Conservation (phyloP, 495 filamentous ascomycete genomes). For the Talaromyces trachyspermus region DNA sequence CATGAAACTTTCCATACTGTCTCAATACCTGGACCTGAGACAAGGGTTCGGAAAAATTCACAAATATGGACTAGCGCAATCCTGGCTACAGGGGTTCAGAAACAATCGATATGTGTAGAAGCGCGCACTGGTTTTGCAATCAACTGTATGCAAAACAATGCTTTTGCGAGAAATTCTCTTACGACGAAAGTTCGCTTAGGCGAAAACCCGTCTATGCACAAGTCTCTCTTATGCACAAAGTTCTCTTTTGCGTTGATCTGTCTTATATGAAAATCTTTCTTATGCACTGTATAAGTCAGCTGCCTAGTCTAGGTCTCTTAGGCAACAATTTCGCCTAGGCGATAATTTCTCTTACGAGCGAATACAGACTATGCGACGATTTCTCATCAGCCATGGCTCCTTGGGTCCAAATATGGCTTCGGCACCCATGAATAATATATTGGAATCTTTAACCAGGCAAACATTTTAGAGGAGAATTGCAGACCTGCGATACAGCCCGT, state of each 20-base stretch:
- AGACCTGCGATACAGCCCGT: background rate
- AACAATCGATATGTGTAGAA: background rate
- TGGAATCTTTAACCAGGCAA: constrained; percentile 1
- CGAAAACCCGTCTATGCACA: constrained; percentile 1
- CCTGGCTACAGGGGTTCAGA: constrained; percentile 1
- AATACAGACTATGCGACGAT: background rate
- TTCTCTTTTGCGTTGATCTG: constrained; percentile 3
- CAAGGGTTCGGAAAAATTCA: background rate
- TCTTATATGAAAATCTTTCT: constrained; percentile 3
- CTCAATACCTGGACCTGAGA: background rate
- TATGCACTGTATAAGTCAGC: background rate
- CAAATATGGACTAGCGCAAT: constrained; percentile 1
- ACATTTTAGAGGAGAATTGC: constrained; percentile 1
- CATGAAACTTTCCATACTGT: constrained; percentile 1
- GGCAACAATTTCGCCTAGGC: background rate
- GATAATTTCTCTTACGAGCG: constrained; percentile 1
- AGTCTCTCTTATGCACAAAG: background rate
- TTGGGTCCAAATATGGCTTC: constrained; percentile 2
- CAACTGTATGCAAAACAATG: no score
- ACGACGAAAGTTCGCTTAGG: background rate
- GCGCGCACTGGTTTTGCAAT: background rate
- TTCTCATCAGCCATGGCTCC: background rate
- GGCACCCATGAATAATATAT: constrained; percentile 1
- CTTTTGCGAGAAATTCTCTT: constrained; percentile 1
- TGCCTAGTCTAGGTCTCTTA: constrained; percentile 1